Conservation (phyloP, 306 rosid genomes). For the Sicyos edulis region DNA sequence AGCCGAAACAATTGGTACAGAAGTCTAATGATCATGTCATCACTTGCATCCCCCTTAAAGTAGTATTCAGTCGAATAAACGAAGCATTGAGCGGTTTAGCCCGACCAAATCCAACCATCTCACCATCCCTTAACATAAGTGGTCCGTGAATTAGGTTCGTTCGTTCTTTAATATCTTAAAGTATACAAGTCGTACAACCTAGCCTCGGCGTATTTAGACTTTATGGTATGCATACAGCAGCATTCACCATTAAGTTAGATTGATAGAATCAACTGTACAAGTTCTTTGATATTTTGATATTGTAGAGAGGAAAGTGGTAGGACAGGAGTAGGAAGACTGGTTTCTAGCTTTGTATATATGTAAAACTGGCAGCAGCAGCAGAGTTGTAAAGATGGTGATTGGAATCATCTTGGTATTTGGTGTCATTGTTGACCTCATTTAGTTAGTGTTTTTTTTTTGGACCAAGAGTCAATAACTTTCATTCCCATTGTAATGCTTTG, state of each 20-base stretch:
- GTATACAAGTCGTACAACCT: constrained; percentile 19
- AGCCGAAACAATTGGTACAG: constrained; percentile 41
- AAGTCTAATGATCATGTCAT: constrained; percentile 62
- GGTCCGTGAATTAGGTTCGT: constrained; percentile 19
- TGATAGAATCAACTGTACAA: constrained; percentile 20
- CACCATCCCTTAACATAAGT: constrained; percentile 33
- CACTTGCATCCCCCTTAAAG: constrained; percentile 72
- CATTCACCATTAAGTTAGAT: constrained; percentile 9
- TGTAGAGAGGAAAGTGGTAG: constrained; percentile 21
- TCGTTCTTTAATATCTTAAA: background rate
- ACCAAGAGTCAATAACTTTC: constrained; percentile 11
- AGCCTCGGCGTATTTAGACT: background rate
- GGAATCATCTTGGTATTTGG: constrained; percentile 34
- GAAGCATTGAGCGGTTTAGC: constrained; percentile 79
- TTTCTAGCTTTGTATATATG: constrained; percentile 22
- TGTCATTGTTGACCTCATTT: constrained; percentile 14
- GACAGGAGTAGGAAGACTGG: constrained; percentile 14
- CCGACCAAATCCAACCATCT: constrained; percentile 8
- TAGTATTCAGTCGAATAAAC: constrained; percentile 92
- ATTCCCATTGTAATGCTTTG: constrained; percentile 19
- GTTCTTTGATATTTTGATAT: constrained; percentile 18
- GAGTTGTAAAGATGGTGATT: constrained; percentile 67
- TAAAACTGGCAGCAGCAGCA: constrained; percentile 23
- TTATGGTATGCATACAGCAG: constrained; percentile 13
- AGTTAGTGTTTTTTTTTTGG: background rate